These are phyloP conservation scores for Kurtzmaniella cleridarum DNA, from an alignment of 805 yeast species.

Conservation along the genomic window DNA sequence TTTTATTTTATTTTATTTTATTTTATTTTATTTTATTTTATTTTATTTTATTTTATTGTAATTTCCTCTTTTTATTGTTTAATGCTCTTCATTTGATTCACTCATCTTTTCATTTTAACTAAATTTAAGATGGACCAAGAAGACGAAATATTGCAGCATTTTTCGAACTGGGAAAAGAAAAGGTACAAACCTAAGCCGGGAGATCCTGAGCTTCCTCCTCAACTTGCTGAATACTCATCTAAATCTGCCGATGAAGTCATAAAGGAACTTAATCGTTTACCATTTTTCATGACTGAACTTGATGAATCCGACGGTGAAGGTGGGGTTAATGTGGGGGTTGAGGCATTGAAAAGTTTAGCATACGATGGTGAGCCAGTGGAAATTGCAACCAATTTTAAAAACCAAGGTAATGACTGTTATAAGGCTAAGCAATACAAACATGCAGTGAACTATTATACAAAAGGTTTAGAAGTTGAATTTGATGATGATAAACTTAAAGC, in stretches of 20 bases:
- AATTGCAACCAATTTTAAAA: slow-evolving; percentile 81
- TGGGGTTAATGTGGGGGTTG: slow-evolving; percentile 69
- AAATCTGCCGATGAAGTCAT: slow-evolving; percentile 73
- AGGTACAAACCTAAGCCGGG: slow-evolving; percentile 42
- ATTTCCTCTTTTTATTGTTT: no score
- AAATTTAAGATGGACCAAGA: neutral
- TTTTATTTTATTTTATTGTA: no score
- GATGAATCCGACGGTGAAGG: slow-evolving; percentile 75
- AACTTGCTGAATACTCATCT: slow-evolving; percentile 55
- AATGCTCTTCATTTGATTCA: no score
- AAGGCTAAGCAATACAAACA: slow-evolving; percentile 63
- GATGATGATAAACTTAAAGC: slow-evolving; percentile 40
- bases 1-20: no score
- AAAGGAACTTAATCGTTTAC: slow-evolving; percentile 73
- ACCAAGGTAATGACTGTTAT: slow-evolving; percentile 88
- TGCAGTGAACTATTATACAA: slow-evolving; percentile 75
- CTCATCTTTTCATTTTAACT: neutral
- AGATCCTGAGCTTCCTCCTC: slow-evolving; percentile 80
- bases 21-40: no score
- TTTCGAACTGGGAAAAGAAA: slow-evolving; percentile 38
- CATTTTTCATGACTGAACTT: slow-evolving; percentile 88
- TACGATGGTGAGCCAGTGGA: slow-evolving; percentile 96
- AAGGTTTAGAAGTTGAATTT: slow-evolving; percentile 71
- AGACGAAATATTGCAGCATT: slow-evolving; percentile 3
- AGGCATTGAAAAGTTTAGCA: slow-evolving; percentile 86